phyloP scores from a whole-genome alignment of 108 stramenopile species.

The Cyclotella kingstonii region DNA sequence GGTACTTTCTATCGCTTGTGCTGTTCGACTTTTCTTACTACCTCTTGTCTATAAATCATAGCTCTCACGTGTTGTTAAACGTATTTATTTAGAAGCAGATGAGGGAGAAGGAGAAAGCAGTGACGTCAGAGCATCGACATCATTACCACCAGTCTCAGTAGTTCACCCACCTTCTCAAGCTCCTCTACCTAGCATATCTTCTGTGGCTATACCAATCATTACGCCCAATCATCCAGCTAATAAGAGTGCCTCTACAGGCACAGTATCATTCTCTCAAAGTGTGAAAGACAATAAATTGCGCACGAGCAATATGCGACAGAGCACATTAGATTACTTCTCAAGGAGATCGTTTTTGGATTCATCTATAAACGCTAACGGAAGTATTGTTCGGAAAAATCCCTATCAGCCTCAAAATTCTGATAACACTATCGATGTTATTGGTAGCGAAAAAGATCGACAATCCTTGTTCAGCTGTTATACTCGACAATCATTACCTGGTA shows the following conservation, averaged over 20 bases:
- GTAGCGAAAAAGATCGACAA: neutral
- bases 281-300: neutral
- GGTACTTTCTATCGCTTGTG: neutral
- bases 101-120: slow-evolving; percentile 49
- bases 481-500: neutral
- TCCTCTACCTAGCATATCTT: neutral
- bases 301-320: slow-evolving; percentile 4
- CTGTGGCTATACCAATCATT: slow-evolving; percentile 11
- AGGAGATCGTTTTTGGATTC: neutral
- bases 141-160: slow-evolving; percentile 1
- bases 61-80: neutral
- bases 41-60: neutral
- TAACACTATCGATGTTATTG: neutral
- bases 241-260: neutral
- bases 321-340: slow-evolving; percentile 14
- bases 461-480: neutral
- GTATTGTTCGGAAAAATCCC: slow-evolving; percentile 7
- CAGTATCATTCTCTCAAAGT: neutral
- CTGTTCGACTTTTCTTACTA: slow-evolving; percentile 1
- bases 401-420: neutral
- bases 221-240: slow-evolving; percentile 17
- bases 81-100: slow-evolving; percentile 12
- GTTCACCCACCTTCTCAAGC: slow-evolving; percentile 1
- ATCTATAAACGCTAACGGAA: slow-evolving; percentile 4
- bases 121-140: slow-evolving; percentile 30